These are phyloP conservation scores for Coniella lustricola DNA, from an alignment of 2,329 filamentous ascomycete species.

Conservation along the genomic window DNA sequence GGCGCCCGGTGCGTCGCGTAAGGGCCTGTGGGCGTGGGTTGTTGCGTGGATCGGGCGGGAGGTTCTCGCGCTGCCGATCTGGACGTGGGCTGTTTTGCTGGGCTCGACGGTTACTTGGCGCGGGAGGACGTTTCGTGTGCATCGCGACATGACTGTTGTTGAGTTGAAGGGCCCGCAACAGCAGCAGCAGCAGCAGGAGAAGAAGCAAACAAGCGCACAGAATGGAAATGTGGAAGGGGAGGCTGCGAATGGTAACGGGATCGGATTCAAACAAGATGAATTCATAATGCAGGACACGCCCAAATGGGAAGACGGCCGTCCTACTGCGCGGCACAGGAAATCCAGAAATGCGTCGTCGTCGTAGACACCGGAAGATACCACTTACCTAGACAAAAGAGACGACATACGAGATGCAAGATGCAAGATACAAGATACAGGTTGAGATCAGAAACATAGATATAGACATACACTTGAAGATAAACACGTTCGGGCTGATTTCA, in stretches of 20 bases:
- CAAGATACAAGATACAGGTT: too few relatives aligned
- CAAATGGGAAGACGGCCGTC: slow-evolving; percentile 12
- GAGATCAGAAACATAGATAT: too few relatives aligned
- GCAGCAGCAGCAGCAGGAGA: too few relatives aligned
- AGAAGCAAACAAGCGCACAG: not conserved
- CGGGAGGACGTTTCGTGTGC: slow-evolving; percentile 73
- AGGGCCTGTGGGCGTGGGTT: slow-evolving; percentile 65
- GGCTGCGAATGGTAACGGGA: not conserved
- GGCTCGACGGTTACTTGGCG: slow-evolving; percentile 84
- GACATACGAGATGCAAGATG: too few relatives aligned
- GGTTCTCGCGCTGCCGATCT: slow-evolving; percentile 75
- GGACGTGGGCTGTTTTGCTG: slow-evolving; percentile 83
- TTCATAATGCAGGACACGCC: slow-evolving; percentile 3
- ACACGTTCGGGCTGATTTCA: too few relatives aligned
- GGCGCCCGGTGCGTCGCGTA: too few relatives aligned
- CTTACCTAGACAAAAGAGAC: too few relatives aligned
- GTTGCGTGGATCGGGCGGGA: slow-evolving; percentile 81
- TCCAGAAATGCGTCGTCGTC: not conserved
- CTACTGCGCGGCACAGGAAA: slow-evolving; percentile 8
- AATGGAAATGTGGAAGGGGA: not conserved
- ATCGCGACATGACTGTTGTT: slow-evolving; percentile 73
- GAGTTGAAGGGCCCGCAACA: slow-evolving; percentile 33
- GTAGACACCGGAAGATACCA: too few relatives aligned
- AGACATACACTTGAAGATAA: too few relatives aligned
- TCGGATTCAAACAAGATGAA: not conserved